Percentiles rank a stretch among this genome's conserved stretches.
These are phyloP conservation scores for Aspergillus aculeatinus DNA, from an alignment of 2,329 filamentous ascomycete genomes.

Conservation along the genomic window DNA sequence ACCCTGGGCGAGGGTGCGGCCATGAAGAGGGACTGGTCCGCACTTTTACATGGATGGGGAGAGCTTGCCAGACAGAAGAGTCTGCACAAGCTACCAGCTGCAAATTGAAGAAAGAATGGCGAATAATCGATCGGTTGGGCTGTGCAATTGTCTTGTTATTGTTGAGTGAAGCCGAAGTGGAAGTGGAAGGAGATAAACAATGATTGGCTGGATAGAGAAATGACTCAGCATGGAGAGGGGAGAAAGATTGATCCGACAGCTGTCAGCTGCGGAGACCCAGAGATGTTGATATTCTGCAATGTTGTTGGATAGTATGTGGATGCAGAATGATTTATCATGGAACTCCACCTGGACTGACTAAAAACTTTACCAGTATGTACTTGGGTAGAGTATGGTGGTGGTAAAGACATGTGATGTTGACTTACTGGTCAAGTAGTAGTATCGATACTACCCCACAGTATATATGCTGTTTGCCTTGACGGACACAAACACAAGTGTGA, in stretches of 20 bases:
- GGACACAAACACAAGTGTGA: too few species aligned
- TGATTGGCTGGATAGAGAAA: not conserved
- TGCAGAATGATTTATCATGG: too few species aligned
- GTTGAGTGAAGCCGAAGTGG: not conserved
- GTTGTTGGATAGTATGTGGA: too few species aligned
- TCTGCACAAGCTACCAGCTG: slow-evolving; percentile 7
- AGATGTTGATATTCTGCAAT: not conserved
- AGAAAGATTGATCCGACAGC: not conserved
- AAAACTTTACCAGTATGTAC: too few species aligned
- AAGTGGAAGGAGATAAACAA: not conserved
- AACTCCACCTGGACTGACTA: too few species aligned
- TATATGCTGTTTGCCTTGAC: too few species aligned
- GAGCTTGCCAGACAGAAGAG: slow-evolving; percentile 10
- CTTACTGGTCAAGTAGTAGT: too few species aligned
- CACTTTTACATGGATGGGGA: slow-evolving; percentile 17
- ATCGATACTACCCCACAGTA: too few species aligned
- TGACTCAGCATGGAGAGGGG: not conserved
- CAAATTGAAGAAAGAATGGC: slow-evolving; percentile 8
- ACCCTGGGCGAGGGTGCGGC: slow-evolving; percentile 24
- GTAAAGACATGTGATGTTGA: too few species aligned
- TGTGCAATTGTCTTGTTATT: not conserved
- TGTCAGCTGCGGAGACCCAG: not conserved
- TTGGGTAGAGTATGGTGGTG: too few species aligned
- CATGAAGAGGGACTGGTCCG: slow-evolving; percentile 19
- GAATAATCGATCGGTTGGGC: not conserved